These are phyloP conservation scores for Zanthoxylum bungeanum DNA, from an alignment of 345 rosid species.

Conservation along the genomic window DNA sequence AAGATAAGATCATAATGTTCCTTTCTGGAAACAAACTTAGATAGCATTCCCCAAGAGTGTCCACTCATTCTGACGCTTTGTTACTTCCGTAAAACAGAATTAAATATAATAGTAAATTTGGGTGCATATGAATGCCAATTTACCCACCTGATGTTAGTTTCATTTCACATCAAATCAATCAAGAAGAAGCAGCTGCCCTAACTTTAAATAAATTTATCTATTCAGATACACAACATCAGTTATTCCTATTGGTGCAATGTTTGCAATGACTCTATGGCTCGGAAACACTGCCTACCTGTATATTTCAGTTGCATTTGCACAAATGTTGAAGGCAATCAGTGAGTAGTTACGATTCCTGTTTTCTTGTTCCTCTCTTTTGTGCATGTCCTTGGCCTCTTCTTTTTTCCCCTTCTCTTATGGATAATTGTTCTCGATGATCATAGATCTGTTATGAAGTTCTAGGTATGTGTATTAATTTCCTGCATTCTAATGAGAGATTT, in stretches of 20 bases:
- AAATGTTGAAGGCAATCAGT: slow-evolving; percentile 98
- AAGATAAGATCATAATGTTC: neutral
- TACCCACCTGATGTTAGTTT: neutral
- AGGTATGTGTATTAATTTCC: neutral
- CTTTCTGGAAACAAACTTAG: neutral
- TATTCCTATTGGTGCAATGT: slow-evolving; percentile 91
- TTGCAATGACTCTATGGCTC: slow-evolving; percentile 98
- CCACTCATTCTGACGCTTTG: neutral
- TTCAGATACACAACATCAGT: slow-evolving; percentile 80
- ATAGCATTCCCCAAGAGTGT: neutral
- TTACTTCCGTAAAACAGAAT: neutral
- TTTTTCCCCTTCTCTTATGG: neutral
- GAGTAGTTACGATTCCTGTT: slow-evolving; percentile 25
- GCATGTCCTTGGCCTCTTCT: neutral
- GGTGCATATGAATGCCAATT: neutral
- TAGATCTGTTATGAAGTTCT: neutral
- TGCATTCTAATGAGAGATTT: neutral
- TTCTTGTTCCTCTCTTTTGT: neutral
- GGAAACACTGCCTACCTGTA: slow-evolving; percentile 97
- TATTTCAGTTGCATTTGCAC: slow-evolving; percentile 95
- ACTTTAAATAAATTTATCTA: slow-evolving; percentile 19
- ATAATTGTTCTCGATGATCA: neutral
- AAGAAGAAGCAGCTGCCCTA: neutral
- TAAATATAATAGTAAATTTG: neutral
- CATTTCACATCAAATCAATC: neutral